Conservation (phyloP, 805 yeast genomes). For the Candida easanensis region DNA sequence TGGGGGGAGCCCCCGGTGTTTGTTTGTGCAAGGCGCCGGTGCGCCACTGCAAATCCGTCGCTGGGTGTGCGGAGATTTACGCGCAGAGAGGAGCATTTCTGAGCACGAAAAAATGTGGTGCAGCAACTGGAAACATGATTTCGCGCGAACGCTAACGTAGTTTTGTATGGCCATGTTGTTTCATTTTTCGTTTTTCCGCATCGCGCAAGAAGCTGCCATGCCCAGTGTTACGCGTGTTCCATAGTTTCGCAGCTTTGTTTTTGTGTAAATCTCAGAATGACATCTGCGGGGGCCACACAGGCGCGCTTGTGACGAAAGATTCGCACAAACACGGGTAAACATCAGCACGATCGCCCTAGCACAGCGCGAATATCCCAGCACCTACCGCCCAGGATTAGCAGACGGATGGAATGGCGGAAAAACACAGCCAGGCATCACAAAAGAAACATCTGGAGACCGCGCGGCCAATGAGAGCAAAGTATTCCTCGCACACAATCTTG, state of each 20-base stretch:
- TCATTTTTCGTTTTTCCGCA: background rate
- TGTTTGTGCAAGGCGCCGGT: background rate
- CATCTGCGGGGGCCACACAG: background rate
- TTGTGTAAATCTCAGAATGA: conserved; percentile 1
- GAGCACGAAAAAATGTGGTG: conserved; percentile 15
- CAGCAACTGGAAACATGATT: conserved; percentile 2
- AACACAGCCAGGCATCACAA: background rate
- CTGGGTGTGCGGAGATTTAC: conserved; percentile 8
- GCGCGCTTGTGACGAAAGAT: background rate
- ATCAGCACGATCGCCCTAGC: background rate
- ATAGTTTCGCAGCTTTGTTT: background rate
- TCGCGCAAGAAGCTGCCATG: background rate
- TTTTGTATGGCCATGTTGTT: conserved; percentile 6
- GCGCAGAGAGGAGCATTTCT: conserved; percentile 19
- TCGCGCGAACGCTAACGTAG: background rate
- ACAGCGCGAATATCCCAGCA: background rate
- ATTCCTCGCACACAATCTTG: background rate
- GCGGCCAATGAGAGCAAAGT: conserved; percentile 1
- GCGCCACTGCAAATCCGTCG: background rate
- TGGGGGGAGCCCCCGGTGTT: background rate
- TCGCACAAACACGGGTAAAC: background rate
- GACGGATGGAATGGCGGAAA: background rate
- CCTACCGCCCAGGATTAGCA: background rate
- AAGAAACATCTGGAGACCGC: background rate
- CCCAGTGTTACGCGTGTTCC: background rate